Base-by-base conservation (phyloP, 257 asterid species). In the Fraxinus anomala region DNA sequence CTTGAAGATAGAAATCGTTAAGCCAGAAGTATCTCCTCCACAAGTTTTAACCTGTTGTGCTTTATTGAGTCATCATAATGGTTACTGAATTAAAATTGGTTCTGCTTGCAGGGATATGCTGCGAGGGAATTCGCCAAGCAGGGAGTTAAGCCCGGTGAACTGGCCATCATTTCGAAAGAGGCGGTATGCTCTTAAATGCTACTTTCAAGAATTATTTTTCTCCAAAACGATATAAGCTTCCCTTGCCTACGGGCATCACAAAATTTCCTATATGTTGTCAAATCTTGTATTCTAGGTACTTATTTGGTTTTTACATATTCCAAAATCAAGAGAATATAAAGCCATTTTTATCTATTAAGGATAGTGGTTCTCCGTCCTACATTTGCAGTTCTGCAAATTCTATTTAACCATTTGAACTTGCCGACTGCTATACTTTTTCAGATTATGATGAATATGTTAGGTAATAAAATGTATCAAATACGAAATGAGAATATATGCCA, bases 41-140 rank as follows among this genome's bases (percentile, higher is more conserved):
- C 68, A 8, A 63, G 68, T 63, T 63, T 63, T 23, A 61, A 51
- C 13, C 33, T 7, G 5, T 6, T 23, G 28, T 2, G 14, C 61
- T 42, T 2, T 72, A 72, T 40, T 11, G 56, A 5, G 17, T 65
- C 23, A 24, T 72, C 36, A 24, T 39, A 16, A 10, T 21, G 17
- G 59, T 56, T 56, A 26, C 17, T 79, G 73, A 37, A 31, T 36
- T 33, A 63, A 33, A 69, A 11, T 76, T 74, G 79, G 72, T 34
- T 80, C 24, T 72, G 73, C 33, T 74, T 75, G 80, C 90, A 95
- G 99, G 98, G 99, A 21, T 95, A 95, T 80, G 99, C 98, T 31
- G 99, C 99, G 72, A 86, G 97, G 73, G 98, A 95, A 76, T 95
- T 95, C n/a, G 86, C 90, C 74, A 93, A 93, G 82, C 99, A 90